Evolutionary conservation across 2,329 filamentous ascomycete species (phyloP).

Genomic region (Fusarium protoensiforme): DNA sequence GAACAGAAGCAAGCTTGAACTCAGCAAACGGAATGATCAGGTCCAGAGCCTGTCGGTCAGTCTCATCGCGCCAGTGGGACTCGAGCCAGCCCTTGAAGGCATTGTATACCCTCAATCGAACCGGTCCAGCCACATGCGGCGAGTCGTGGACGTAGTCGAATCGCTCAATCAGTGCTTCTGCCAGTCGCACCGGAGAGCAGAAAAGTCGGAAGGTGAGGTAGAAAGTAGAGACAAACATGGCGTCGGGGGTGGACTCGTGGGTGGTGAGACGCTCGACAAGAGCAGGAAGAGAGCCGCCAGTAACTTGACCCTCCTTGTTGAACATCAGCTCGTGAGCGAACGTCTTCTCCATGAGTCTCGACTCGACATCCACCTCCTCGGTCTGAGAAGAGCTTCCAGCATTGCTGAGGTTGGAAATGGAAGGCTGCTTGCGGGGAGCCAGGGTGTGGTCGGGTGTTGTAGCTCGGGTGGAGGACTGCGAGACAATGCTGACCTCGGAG

Average conservation of each 20-base stretch:
- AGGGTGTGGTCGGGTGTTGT: constrained; percentile 80
- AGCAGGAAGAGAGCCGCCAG: constrained; percentile 88
- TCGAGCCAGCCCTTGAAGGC: constrained; percentile 98
- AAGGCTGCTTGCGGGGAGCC: constrained; percentile 68
- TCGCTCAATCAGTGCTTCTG: constrained; percentile 85
- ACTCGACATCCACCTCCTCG: constrained; percentile 84
- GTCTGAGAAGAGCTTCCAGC: constrained; percentile 72
- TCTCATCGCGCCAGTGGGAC: constrained; percentile 89
- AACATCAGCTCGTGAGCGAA: constrained; percentile 91
- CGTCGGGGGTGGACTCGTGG: constrained; percentile 91
- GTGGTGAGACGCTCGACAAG: constrained; percentile 95
- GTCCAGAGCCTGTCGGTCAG: constrained; percentile 79
- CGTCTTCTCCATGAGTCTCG: constrained; percentile 88
- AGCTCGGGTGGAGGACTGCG: constrained; percentile 85
- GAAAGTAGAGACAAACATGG: constrained; percentile 92
- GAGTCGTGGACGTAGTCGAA: constrained; percentile 92
- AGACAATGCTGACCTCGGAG: constrained; percentile 83
- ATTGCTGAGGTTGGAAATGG: constrained; percentile 75
- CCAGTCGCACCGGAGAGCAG: constrained; percentile 81
- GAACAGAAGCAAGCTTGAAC: constrained; percentile 71
- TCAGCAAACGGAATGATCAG: constrained; percentile 85
- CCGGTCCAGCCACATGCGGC: constrained; percentile 77
- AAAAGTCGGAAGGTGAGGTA: constrained; percentile 97
- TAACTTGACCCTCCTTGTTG: constrained; percentile 95
- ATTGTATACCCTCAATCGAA: constrained; percentile 93